phyloP scores from a whole-genome alignment of 2,329 filamentous ascomycete genomes.

The Myriosclerotinia curreyana region DNA sequence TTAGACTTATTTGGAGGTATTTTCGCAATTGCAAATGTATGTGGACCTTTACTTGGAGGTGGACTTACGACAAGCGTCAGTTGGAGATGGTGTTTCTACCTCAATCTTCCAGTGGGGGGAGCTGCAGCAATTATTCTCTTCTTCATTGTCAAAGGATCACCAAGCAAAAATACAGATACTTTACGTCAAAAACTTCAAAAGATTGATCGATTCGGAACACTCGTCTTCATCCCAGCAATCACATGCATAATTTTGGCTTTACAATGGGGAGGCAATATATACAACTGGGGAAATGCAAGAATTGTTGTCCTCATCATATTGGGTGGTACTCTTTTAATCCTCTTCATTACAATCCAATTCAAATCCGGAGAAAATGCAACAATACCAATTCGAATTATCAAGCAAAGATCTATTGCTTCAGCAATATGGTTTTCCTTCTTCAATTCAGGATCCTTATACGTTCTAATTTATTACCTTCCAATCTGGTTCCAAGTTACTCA shows the following conservation, averaged over 20 bases:
- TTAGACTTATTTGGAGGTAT: conserved; percentile 40
- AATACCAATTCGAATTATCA: conserved; percentile 43
- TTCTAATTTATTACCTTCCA: conserved; percentile 51
- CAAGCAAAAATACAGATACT: conserved; percentile 1
- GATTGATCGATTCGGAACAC: conserved; percentile 39
- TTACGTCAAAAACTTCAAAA: conserved; percentile 18
- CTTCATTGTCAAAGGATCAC: not conserved
- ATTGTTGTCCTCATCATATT: conserved; percentile 41
- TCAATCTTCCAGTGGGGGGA: conserved; percentile 19
- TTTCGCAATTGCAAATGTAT: conserved; percentile 44
- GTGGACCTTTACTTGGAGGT: conserved; percentile 38
- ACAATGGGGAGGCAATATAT: conserved; percentile 39
- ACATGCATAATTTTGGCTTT: conserved; percentile 39
- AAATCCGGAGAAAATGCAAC: conserved; percentile 41
- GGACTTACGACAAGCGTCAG: conserved; percentile 42
- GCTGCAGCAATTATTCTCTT: conserved; percentile 13
- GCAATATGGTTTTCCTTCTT: conserved; percentile 39
- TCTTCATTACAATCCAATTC: conserved; percentile 40
- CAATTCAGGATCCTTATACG: conserved; percentile 36
- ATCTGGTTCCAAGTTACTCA: conserved; percentile 50
- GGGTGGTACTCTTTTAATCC: conserved; percentile 33
- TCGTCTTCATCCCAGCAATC: conserved; percentile 39
- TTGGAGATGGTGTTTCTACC: conserved; percentile 38
- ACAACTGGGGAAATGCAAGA: conserved; percentile 38
- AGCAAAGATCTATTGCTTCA: conserved; percentile 40